phyloP scores from a whole-genome alignment of 768 basidiomycete species.

The Leucosporidium yakuticum region DNA sequence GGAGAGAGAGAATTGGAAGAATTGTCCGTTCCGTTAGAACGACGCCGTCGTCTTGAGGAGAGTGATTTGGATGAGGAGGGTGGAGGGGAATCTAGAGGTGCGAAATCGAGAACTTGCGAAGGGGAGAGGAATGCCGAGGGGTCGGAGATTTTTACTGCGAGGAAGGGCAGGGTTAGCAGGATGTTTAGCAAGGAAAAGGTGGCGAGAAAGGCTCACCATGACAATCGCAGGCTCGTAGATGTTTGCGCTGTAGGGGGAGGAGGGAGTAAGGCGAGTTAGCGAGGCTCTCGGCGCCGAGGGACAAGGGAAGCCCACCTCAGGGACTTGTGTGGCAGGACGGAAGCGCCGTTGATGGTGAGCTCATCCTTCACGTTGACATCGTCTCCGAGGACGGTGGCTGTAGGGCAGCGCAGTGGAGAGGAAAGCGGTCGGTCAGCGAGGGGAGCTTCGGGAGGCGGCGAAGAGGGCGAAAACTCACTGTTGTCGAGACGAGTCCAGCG shows the following conservation, averaged over 20 bases:
- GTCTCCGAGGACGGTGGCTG: constrained; percentile 48
- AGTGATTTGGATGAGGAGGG: no score
- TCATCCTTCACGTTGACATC: constrained; percentile 51
- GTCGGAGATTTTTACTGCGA: neutral
- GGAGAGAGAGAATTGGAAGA: no score
- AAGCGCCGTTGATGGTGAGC: constrained; percentile 47
- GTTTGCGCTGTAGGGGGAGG: neutral
- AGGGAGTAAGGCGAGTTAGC: neutral
- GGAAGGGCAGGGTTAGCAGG: no score
- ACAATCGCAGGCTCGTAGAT: constrained; percentile 40
- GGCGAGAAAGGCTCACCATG: neutral
- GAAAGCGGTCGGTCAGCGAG: neutral
- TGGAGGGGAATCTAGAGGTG: no score
- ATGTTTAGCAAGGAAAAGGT: neutral
- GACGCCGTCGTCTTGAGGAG: no score
- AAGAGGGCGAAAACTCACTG: neutral
- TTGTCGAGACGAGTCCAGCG: constrained; percentile 27
- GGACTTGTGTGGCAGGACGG: constrained; percentile 33
- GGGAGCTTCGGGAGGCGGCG: no score
- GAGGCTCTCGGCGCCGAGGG: constrained; percentile 8
- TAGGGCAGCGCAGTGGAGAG: neutral
- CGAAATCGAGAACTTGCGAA: no score
- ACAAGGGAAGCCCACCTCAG: constrained; percentile 37
- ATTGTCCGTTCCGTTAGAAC: no score
- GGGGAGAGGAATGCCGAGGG: neutral